Evolutionary conservation across 352 stramenopile species (phyloP).

Genomic region (Phytopythium cucurbitacearum): DNA sequence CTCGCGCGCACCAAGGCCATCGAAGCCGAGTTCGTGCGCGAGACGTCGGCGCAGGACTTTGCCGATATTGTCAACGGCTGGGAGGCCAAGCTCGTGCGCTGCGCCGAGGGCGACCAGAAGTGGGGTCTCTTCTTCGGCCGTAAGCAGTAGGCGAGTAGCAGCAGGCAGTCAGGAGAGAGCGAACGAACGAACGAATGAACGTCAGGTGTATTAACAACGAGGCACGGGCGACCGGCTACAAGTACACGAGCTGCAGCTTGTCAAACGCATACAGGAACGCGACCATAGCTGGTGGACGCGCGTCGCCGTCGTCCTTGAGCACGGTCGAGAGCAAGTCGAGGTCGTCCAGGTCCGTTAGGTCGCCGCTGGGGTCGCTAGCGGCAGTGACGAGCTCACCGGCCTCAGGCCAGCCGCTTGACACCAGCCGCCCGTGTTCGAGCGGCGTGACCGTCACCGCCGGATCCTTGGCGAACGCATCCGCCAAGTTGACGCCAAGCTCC

Average conservation of each 20-base stretch:
- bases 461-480: not conserved
- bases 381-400: not conserved
- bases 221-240: not conserved
- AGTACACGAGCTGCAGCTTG: conserved; percentile 1
- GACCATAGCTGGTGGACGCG: not conserved
- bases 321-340: too few species aligned
- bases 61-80: conserved; percentile 66
- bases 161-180: too few species aligned
- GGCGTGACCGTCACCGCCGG: too few species aligned
- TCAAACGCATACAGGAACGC: conserved; percentile 5
- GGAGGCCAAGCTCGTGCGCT: conserved; percentile 64
- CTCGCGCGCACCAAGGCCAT: conserved; percentile 44
- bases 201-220: too few species aligned
- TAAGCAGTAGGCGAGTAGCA: conserved; percentile 29
- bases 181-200: too few species aligned
- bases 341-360: too few species aligned
- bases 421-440: too few species aligned
- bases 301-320: too few species aligned
- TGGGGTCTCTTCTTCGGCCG: conserved; percentile 71
- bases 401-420: too few species aligned
- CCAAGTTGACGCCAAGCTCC: conserved; percentile 2
- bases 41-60: conserved; percentile 66
- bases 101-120: conserved; percentile 65
- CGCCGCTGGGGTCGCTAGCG: not conserved
- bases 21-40: conserved; percentile 61